Conservation (phyloP, 768 basidiomycete genomes). For the Daedaleopsis sinensis region DNA sequence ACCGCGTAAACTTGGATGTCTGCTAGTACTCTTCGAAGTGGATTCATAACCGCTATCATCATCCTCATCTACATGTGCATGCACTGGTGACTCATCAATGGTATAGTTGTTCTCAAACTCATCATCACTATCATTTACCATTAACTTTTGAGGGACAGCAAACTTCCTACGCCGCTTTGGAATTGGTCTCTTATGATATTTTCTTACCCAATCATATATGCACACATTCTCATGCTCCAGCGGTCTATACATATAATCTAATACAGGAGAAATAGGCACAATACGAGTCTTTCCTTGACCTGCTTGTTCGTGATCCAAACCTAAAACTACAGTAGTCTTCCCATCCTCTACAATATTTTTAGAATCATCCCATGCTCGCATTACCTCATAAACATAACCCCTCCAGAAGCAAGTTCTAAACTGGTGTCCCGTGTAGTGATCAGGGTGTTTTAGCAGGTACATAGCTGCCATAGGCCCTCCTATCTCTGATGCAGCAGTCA, state of each 20-base stretch:
- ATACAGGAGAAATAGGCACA: conserved; percentile 7
- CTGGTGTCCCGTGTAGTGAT: conserved; percentile 20
- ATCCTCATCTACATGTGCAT: not conserved
- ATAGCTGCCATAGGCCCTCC: conserved; percentile 19
- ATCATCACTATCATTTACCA: not conserved
- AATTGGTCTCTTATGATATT: not conserved
- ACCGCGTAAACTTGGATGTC: no score
- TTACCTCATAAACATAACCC: conserved; percentile 1
- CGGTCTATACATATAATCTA: conserved; percentile 14
- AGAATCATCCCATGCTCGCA: conserved; percentile 1
- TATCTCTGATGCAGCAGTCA: conserved; percentile 10
- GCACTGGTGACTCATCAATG: not conserved
- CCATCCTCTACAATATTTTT: not conserved
- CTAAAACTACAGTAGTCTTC: not conserved
- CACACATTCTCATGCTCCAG: conserved; percentile 1
- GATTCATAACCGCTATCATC: not conserved
- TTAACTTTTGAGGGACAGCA: not conserved
- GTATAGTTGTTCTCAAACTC: conserved; percentile 1
- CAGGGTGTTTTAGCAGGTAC: conserved; percentile 18
- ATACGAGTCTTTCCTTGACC: not conserved
- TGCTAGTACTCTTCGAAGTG: not conserved
- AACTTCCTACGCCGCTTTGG: not conserved
- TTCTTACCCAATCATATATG: conserved; percentile 9
- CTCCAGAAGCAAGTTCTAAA: conserved; percentile 15
- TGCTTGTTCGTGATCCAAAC: not conserved